Base-by-base conservation (phyloP, 1,139 yeast species). In the Hyphopichia fennica region DNA sequence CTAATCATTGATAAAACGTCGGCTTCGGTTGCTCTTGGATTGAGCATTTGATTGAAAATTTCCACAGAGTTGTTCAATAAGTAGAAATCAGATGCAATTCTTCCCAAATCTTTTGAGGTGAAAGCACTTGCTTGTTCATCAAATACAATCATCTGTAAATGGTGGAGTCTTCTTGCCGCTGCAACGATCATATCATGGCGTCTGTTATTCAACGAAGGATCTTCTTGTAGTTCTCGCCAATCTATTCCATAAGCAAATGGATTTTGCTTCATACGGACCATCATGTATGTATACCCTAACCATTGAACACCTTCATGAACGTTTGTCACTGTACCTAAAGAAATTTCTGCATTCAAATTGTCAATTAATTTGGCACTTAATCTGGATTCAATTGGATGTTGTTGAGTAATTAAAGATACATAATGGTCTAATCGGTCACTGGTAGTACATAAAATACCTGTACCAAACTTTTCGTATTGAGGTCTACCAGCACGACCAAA, bases 401-500 rank as follows among this genome's bases (percentile, higher is more conserved):
- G 99, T 49, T 95, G 96, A 0, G 96, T 84, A 25, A 95, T 78
- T 29, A 91, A 73, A 0, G 95, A 82, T 19, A 95, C 79, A 56
- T 93, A 95, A 55, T 89, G 96, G 52, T 90, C 96, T 22, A 95
- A 65, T 42, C 81, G 73, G 57, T 91, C 98, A 47, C 79, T 75
- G 0, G 96, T 77, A 0, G 99, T 93, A 60, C 95, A 82, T 41
- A 95, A 70, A 33, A 90, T 84, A 69, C 98, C 98, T 2, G 93
- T 87, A 72, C 99, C 99, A 58, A 78, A 85, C 44, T 80, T 81
- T 55, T 95, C 96, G 64, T 82, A 95, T 53, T 95, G 99, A 0
- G 99, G 99, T 67, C 99, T 82, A 67, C 99, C 99, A 33, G 99
- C 99, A 70, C 99, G 87, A 53, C 99, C 99, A 68, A 95, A 93